A percentile compares a stretch with the other conserved stretches of the same genome.
Conservation (phyloP, 2,329 filamentous ascomycete species). For the Penicillium polonicum region DNA sequence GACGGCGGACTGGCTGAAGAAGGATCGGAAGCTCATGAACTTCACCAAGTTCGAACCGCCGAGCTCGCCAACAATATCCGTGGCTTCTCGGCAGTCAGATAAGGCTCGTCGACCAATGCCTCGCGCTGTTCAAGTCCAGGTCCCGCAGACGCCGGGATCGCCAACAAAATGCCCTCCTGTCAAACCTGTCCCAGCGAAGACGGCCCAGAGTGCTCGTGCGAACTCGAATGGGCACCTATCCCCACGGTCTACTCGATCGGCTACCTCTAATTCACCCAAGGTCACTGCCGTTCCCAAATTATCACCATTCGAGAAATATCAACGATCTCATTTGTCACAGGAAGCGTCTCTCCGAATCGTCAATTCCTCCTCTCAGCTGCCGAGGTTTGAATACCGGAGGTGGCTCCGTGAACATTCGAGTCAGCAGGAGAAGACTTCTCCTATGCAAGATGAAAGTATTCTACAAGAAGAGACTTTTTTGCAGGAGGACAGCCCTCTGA, state of each 20-base stretch:
- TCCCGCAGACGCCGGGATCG: conserved; percentile 6
- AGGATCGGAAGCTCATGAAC: conserved; percentile 27
- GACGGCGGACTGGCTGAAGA: conserved; percentile 30
- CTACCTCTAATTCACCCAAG: neutral
- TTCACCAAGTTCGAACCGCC: conserved; percentile 38
- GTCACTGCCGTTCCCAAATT: neutral
- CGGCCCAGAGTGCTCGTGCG: neutral
- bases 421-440: conserved; percentile 7
- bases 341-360: conserved; percentile 31
- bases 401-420: conserved; percentile 14
- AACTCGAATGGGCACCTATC: neutral
- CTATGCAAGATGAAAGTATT: conserved; percentile 6
- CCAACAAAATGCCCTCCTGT: neutral
- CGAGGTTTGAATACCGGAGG: conserved; percentile 41
- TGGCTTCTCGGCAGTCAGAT: conserved; percentile 21
- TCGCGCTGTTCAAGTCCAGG: conserved; percentile 5
- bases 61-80: conserved; percentile 34
- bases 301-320: neutral
- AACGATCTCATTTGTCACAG: neutral
- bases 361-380: conserved; percentile 39
- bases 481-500: neutral
- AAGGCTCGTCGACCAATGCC: conserved; percentile 8
- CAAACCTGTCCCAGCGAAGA: neutral
- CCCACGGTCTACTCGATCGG: neutral
- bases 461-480: conserved; percentile 10